Conservation (phyloP, 352 stramenopile species). For the Phytophthora aleatoria region DNA sequence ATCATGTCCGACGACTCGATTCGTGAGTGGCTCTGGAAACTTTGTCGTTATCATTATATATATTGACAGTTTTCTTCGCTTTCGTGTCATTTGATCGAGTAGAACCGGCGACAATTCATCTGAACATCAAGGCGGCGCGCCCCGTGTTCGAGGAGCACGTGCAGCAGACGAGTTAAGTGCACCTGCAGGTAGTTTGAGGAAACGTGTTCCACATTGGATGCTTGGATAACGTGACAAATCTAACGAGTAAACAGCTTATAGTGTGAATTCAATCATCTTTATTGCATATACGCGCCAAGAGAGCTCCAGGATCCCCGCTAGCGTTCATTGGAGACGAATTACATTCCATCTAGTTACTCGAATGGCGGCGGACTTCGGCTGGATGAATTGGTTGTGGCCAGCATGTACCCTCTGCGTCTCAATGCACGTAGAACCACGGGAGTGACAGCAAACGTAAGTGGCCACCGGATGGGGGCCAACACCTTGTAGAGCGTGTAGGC, state of each 20-base stretch:
- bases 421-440: constrained; percentile 77
- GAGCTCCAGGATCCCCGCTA: constrained; percentile 5
- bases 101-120: constrained; percentile 94
- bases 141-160: constrained; percentile 97
- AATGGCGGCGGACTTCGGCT: constrained; percentile 14
- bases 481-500: constrained; percentile 87
- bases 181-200: neutral
- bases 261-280: constrained; percentile 18
- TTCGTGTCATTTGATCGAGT: constrained; percentile 9
- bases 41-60: constrained; percentile 22
- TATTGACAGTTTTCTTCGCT: constrained; percentile 3
- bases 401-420: constrained; percentile 77
- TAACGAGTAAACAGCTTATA: constrained; percentile 21
- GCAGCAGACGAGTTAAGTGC: constrained; percentile 85
- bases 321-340: constrained; percentile 5
- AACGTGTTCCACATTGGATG: neutral
- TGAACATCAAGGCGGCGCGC: constrained; percentile 97
- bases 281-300: constrained; percentile 17
- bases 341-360: constrained; percentile 20
- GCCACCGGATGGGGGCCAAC: constrained; percentile 74
- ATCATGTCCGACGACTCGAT: constrained; percentile 95
- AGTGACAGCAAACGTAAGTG: constrained; percentile 80
- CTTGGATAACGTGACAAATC: constrained; percentile 12
- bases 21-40: constrained; percentile 42
- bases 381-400: constrained; percentile 36